Conservation (phyloP, 2,329 filamentous ascomycete genomes). For the Canariomyces notabilis region DNA sequence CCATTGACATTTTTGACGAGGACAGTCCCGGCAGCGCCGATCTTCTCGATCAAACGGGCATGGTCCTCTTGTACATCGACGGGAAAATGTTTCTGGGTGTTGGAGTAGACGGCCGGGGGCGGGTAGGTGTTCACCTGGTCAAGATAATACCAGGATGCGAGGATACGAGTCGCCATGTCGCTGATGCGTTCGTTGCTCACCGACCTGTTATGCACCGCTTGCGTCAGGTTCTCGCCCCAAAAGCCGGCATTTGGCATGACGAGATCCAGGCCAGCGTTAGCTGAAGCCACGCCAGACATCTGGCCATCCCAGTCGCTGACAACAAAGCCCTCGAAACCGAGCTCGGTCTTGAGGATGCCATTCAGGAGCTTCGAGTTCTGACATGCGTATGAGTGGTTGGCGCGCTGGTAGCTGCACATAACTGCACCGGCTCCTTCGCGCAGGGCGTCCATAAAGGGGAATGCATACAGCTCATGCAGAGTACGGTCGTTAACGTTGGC, state of each 20-base stretch:
- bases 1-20: conserved; percentile 36
- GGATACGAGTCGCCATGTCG: conserved; percentile 71
- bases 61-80: conserved; percentile 25
- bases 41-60: conserved; percentile 34
- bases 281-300: conserved; percentile 52
- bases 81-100: conserved; percentile 14
- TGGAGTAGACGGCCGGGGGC: conserved; percentile 17
- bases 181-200: conserved; percentile 65
- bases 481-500: conserved; percentile 62
- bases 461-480: conserved; percentile 61
- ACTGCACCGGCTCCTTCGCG: conserved; percentile 51
- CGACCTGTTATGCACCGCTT: conserved; percentile 73
- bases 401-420: conserved; percentile 67
- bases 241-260: conserved; percentile 56
- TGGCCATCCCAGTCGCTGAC: conserved; percentile 66
- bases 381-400: conserved; percentile 70
- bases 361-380: conserved; percentile 68
- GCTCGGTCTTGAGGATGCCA: conserved; percentile 58
- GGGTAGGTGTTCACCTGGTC: conserved; percentile 26
- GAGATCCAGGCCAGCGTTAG: conserved; percentile 62
- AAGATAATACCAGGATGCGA: conserved; percentile 39
- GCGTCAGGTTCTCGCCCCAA: conserved; percentile 62
- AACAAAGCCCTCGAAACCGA: conserved; percentile 65
- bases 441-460: conserved; percentile 60
- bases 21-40: conserved; percentile 29